phyloP scores from a whole-genome alignment of 2,329 filamentous ascomycete species.

The Orbilia oligospora region DNA sequence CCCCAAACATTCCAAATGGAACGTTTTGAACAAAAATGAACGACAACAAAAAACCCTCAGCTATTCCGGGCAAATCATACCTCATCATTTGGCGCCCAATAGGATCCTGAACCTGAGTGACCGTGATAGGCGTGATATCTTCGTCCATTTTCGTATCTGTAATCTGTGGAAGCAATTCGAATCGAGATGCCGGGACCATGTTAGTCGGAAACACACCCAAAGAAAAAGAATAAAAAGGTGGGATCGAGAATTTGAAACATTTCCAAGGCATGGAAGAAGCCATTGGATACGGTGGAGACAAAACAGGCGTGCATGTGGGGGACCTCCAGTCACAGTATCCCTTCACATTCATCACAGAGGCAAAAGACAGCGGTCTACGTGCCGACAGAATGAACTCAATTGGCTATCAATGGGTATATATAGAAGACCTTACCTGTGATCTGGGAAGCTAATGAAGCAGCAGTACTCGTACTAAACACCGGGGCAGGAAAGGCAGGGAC shows the following conservation, averaged over 20 bases:
- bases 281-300: not conserved
- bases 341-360: slow-evolving; percentile 28
- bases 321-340: not conserved
- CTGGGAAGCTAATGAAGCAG: slow-evolving; percentile 52
- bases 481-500: slow-evolving; percentile 4
- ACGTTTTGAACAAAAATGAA: slow-evolving; percentile 26
- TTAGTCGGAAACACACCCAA: not conserved
- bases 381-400: slow-evolving; percentile 13
- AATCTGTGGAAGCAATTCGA: slow-evolving; percentile 43
- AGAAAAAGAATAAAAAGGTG: not conserved
- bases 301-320: slow-evolving; percentile 16
- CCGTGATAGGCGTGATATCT: slow-evolving; percentile 56
- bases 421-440: slow-evolving; percentile 49
- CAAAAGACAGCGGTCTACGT: slow-evolving; percentile 26
- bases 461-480: slow-evolving; percentile 54
- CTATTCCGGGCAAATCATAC: slow-evolving; percentile 42
- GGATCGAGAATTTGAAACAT: slow-evolving; percentile 25
- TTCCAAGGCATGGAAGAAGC: not conserved
- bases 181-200: slow-evolving; percentile 7
- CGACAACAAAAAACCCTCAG: slow-evolving; percentile 1
- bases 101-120: slow-evolving; percentile 30
- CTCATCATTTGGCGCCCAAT: slow-evolving; percentile 60
- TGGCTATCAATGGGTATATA: slow-evolving; percentile 19
- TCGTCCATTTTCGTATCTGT: slow-evolving; percentile 59
- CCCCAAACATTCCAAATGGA: slow-evolving; percentile 54